Evolutionary conservation across 2,329 filamentous ascomycete genomes (phyloP).

Genomic region (Ascochyta koolunga): DNA sequence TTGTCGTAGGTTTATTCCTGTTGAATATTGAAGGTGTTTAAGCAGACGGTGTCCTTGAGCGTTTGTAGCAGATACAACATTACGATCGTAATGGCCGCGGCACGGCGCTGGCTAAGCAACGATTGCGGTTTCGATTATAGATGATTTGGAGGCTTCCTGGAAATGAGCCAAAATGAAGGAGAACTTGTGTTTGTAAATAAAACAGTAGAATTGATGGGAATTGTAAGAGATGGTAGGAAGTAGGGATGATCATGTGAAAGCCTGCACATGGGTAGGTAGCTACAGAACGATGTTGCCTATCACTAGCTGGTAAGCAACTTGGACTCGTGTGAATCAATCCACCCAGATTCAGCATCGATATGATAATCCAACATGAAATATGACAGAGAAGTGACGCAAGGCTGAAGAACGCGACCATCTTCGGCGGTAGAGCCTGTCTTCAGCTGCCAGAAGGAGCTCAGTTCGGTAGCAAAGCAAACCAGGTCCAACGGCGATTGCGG

Average conservation of each 20-base stretch:
- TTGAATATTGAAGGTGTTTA: background rate
- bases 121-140: background rate
- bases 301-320: too few species aligned
- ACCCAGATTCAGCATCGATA: too few species aligned
- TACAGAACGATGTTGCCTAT: too few species aligned
- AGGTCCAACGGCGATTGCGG: background rate
- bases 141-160: background rate
- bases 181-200: background rate
- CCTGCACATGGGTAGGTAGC: too few species aligned
- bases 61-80: background rate
- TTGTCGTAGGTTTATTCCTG: background rate
- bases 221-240: background rate
- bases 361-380: too few species aligned
- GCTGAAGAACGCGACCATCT: background rate
- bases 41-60: conserved; percentile 1
- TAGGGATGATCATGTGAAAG: background rate
- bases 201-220: background rate
- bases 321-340: too few species aligned
- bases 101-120: conserved; percentile 4
- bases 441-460: background rate
- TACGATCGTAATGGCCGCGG: conserved; percentile 1
- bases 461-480: background rate
- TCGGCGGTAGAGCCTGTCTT: background rate
- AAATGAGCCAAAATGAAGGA: background rate
- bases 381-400: too few species aligned